Percentiles rank a stretch among this genome's conserved stretches.
Conservation (phyloP, 1,139 yeast species). For the Sugiyamaella japonica region DNA sequence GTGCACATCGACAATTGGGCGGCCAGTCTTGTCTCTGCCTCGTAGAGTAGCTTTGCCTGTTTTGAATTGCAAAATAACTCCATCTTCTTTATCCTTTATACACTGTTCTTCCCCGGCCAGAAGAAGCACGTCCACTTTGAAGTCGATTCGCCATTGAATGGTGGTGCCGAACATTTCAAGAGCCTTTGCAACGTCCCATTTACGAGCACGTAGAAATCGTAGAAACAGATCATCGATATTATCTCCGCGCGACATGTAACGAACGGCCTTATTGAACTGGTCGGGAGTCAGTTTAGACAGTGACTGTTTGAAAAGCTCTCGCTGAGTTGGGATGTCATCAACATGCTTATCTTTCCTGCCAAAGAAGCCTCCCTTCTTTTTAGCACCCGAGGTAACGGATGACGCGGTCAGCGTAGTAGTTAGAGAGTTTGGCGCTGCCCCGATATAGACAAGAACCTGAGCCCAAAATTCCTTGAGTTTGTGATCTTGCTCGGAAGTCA, state of each 20-base stretch:
- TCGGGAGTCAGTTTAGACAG: constrained; percentile 40
- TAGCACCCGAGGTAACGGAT: constrained; percentile 14
- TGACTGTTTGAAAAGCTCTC: constrained; percentile 20
- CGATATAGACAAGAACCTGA: constrained; percentile 59
- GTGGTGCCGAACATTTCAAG: constrained; percentile 68
- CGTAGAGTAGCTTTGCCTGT: constrained; percentile 62
- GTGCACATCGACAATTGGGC: constrained; percentile 71
- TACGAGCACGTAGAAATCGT: constrained; percentile 86
- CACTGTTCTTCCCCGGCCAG: constrained; percentile 59
- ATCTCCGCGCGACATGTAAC: constrained; percentile 62
- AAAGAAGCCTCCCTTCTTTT: constrained; percentile 18
- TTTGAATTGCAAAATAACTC: constrained; percentile 53
- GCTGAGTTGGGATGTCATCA: constrained; percentile 27
- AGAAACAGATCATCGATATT: constrained; percentile 68
- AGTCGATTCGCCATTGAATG: constrained; percentile 66
- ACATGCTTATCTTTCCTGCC: constrained; percentile 23
- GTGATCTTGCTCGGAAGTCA: constrained; percentile 63
- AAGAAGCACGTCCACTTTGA: constrained; percentile 58
- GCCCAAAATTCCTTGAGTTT: constrained; percentile 77
- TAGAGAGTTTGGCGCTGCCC: constrained; percentile 51
- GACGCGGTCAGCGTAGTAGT: constrained; percentile 29
- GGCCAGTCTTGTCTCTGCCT: constrained; percentile 62
- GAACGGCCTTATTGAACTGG: constrained; percentile 49
- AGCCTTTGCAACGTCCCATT: constrained; percentile 80
- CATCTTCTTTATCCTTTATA: constrained; percentile 42